Percentiles rank a stretch among this genome's conserved stretches.
Conservation (phyloP, 2,329 filamentous ascomycete species). For the Colletotrichum sidae region DNA sequence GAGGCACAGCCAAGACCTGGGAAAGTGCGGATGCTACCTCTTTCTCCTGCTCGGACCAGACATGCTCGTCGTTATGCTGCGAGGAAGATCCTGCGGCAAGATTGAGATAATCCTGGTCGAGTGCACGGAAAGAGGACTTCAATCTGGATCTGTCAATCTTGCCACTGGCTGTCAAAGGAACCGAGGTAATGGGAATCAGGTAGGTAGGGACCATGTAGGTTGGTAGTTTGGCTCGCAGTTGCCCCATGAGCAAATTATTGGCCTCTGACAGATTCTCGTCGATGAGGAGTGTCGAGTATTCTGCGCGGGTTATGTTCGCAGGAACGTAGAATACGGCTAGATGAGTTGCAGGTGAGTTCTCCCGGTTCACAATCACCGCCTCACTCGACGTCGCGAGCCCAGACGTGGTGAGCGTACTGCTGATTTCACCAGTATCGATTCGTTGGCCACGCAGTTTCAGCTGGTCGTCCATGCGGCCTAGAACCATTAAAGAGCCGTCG, state of each 20-base stretch:
- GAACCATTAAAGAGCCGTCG: conserved; percentile 79
- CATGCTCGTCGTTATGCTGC: conserved; percentile 43
- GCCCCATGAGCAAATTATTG: conserved; percentile 63
- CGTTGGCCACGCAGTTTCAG: conserved; percentile 85
- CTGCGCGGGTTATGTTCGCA: conserved; percentile 13
- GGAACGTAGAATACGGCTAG: conserved; percentile 79
- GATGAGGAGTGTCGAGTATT: conserved; percentile 44
- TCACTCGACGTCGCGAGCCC: conserved; percentile 69
- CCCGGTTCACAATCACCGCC: conserved; percentile 67
- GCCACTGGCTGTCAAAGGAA: conserved; percentile 80
- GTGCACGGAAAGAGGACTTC: conserved; percentile 54
- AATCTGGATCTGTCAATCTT: conserved; percentile 76
- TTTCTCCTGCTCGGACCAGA: conserved; percentile 67
- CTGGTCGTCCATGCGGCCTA: conserved; percentile 81
- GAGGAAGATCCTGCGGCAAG: conserved; percentile 45
- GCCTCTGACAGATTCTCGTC: conserved; percentile 50
- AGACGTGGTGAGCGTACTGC: conserved; percentile 67
- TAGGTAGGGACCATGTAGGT: conserved; percentile 84
- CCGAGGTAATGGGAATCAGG: conserved; percentile 74
- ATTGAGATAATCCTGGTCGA: conserved; percentile 61
- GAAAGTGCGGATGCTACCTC: conserved; percentile 67
- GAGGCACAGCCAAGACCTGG: conserved; percentile 57
- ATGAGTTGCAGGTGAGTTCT: conserved; percentile 56
- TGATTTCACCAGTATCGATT: conserved; percentile 84
- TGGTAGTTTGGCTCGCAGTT: conserved; percentile 69